Conservation (phyloP, 495 filamentous ascomycete genomes). For the Collariella sp. region DNA sequence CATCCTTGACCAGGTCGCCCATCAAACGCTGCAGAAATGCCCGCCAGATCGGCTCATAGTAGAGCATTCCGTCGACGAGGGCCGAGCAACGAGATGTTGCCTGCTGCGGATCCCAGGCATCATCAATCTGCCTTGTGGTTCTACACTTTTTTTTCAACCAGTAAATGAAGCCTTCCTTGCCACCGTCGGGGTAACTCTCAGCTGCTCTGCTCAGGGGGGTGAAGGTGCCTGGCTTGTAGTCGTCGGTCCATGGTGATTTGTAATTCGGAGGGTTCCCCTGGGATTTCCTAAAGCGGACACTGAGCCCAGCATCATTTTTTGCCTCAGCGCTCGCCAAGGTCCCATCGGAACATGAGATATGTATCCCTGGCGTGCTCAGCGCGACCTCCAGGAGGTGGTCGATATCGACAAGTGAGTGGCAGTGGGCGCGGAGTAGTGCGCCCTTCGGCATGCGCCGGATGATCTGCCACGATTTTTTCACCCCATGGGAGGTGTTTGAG, state of each 20-base stretch:
- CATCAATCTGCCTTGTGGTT: slow-evolving; percentile 37
- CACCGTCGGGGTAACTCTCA: slow-evolving; percentile 60
- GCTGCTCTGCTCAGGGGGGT: slow-evolving; percentile 58
- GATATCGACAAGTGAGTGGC: slow-evolving; percentile 83
- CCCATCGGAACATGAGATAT: slow-evolving; percentile 46
- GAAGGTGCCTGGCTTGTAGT: slow-evolving; percentile 48
- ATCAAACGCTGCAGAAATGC: slow-evolving; percentile 61
- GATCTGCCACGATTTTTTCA: slow-evolving; percentile 76
- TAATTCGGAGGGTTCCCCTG: neutral
- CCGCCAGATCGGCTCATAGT: slow-evolving; percentile 88
- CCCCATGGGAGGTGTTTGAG: slow-evolving; percentile 73
- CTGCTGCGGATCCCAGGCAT: neutral
- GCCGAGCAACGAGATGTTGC: neutral
- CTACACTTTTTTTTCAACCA: slow-evolving; percentile 73
- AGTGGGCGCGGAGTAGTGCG: slow-evolving; percentile 75
- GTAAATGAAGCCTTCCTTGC: slow-evolving; percentile 57
- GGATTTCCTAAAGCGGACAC: slow-evolving; percentile 44
- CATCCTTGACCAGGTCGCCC: slow-evolving; percentile 60
- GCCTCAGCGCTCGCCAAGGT: slow-evolving; percentile 43
- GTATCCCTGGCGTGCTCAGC: slow-evolving; percentile 65
- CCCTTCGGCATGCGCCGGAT: slow-evolving; percentile 85
- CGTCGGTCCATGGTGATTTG: slow-evolving; percentile 8
- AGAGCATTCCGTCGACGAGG: slow-evolving; percentile 64
- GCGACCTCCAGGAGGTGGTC: slow-evolving; percentile 65
- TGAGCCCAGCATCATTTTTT: slow-evolving; percentile 39